Evolutionary conservation across 2,329 filamentous ascomycete species (phyloP).

Genomic region (Torrubiella hemipterigena): DNA sequence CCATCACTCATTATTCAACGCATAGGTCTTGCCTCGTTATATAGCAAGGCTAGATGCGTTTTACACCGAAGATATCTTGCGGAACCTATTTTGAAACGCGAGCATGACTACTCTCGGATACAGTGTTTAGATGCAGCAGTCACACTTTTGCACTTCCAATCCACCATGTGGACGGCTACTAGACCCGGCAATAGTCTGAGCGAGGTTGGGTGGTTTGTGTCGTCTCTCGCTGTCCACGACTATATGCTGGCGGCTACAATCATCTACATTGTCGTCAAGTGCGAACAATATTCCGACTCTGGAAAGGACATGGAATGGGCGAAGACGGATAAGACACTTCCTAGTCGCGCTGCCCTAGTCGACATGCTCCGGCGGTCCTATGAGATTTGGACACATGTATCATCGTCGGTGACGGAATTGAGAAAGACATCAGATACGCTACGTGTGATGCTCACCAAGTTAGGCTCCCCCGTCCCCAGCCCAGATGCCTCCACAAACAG

Average conservation of each 20-base stretch:
- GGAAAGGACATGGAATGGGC: slow-evolving; percentile 22
- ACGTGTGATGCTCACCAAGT: slow-evolving; percentile 30
- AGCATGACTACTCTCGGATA: slow-evolving; percentile 40
- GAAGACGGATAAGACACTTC: slow-evolving; percentile 15
- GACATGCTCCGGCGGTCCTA: slow-evolving; percentile 28
- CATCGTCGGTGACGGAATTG: slow-evolving; percentile 23
- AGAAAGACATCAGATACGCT: slow-evolving; percentile 34
- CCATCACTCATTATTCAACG: slow-evolving; percentile 36
- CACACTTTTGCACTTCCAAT: slow-evolving; percentile 34
- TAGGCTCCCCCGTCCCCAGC: slow-evolving; percentile 18
- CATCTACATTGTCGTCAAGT: slow-evolving; percentile 39
- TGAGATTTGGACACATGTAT: slow-evolving; percentile 29
- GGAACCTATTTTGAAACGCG: slow-evolving; percentile 24
- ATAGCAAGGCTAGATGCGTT: slow-evolving; percentile 43
- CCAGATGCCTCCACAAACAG: slow-evolving; percentile 2
- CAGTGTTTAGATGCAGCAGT: slow-evolving; percentile 38
- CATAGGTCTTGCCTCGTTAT: slow-evolving; percentile 38
- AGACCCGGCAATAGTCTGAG: slow-evolving; percentile 41
- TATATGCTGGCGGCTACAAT: slow-evolving; percentile 51
- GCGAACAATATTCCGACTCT: slow-evolving; percentile 25
- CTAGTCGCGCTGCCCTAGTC: slow-evolving; percentile 26
- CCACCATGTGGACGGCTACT: slow-evolving; percentile 32
- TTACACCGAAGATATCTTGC: slow-evolving; percentile 41
- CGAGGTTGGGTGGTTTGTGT: slow-evolving; percentile 43
- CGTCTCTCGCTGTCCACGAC: slow-evolving; percentile 45